These are phyloP conservation scores for Beauveria caledonica DNA, from an alignment of 2,329 filamentous ascomycete species.

Conservation along the genomic window DNA sequence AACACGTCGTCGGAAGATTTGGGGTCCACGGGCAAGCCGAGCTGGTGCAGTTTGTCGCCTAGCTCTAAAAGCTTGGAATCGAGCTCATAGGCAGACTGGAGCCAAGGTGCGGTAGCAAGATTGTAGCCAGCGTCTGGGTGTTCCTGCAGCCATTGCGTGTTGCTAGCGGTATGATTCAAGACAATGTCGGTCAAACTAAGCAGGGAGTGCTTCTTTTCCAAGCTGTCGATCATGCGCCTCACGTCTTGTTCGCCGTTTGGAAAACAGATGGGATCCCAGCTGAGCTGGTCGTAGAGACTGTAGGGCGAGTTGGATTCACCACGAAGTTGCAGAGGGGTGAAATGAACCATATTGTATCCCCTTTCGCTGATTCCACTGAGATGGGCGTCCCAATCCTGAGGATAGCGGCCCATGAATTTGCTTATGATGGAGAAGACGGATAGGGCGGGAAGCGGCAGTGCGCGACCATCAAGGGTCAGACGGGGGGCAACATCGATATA, in stretches of 20 bases:
- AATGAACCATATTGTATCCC: slow-evolving; percentile 99
- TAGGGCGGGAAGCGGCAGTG: slow-evolving; percentile 75
- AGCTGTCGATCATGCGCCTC: slow-evolving; percentile 63
- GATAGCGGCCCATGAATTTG: slow-evolving; percentile 96
- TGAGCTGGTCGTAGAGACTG: slow-evolving; percentile 87
- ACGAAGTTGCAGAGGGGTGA: slow-evolving; percentile 84
- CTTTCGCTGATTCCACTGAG: slow-evolving; percentile 78
- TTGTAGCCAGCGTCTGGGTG: slow-evolving; percentile 97
- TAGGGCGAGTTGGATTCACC: slow-evolving; percentile 93
- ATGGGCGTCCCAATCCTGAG: slow-evolving; percentile 83
- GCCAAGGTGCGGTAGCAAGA: slow-evolving; percentile 75
- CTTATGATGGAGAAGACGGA: slow-evolving; percentile 91
- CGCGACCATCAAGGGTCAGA: slow-evolving; percentile 63
- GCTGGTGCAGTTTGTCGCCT: slow-evolving; percentile 60
- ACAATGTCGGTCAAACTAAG: slow-evolving; percentile 92
- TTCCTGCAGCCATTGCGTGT: slow-evolving; percentile 86
- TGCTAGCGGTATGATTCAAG: slow-evolving; percentile 95
- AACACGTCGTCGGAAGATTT: slow-evolving; percentile 64
- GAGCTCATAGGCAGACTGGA: slow-evolving; percentile 55
- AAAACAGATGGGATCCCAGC: slow-evolving; percentile 76
- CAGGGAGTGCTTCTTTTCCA: slow-evolving; percentile 78
- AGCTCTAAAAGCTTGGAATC: slow-evolving; percentile 62
- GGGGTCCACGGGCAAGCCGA: slow-evolving; percentile 70
- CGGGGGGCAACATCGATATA: slow-evolving; percentile 91
- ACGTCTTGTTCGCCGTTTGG: slow-evolving; percentile 80